phyloP scores from a whole-genome alignment of 495 filamentous ascomycete genomes.

The Hapsidospora chrysogenum region DNA sequence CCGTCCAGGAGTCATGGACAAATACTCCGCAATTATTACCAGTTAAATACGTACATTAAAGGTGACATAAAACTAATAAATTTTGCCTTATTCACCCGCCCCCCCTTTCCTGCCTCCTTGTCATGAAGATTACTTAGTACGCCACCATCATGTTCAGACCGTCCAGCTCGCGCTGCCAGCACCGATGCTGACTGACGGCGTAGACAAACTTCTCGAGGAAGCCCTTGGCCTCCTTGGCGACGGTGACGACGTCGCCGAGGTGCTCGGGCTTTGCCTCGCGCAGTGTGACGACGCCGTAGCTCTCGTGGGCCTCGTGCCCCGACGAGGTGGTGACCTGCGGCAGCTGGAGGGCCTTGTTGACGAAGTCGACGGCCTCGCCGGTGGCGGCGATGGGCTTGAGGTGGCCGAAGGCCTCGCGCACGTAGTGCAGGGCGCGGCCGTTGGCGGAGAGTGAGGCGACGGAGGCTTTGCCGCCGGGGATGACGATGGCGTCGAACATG shows the following conservation, averaged over 20 bases:
- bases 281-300: constrained; percentile 56
- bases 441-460: constrained; percentile 42
- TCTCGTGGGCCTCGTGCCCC: constrained; percentile 37
- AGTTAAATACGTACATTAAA: too few relatives aligned
- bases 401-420: constrained; percentile 70
- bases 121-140: constrained; percentile 16
- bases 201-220: constrained; percentile 32
- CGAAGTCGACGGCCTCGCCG: constrained; percentile 51
- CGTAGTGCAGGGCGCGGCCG: constrained; percentile 68
- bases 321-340: constrained; percentile 32
- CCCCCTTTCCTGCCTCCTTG: too few relatives aligned
- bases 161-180: constrained; percentile 56
- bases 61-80: too few relatives aligned
- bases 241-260: constrained; percentile 34
- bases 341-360: constrained; percentile 39
- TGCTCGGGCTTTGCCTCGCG: constrained; percentile 29
- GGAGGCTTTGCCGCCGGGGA: constrained; percentile 57
- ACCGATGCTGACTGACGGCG: constrained; percentile 49
- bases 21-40: too few relatives aligned
- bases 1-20: too few relatives aligned
- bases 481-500: constrained; percentile 70
- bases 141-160: constrained; percentile 36
- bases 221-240: constrained; percentile 20
- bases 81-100: too few relatives aligned
- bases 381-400: constrained; percentile 63